Base-by-base conservation (phyloP, 179 eudicot species). In the Spinacia oleracea region DNA sequence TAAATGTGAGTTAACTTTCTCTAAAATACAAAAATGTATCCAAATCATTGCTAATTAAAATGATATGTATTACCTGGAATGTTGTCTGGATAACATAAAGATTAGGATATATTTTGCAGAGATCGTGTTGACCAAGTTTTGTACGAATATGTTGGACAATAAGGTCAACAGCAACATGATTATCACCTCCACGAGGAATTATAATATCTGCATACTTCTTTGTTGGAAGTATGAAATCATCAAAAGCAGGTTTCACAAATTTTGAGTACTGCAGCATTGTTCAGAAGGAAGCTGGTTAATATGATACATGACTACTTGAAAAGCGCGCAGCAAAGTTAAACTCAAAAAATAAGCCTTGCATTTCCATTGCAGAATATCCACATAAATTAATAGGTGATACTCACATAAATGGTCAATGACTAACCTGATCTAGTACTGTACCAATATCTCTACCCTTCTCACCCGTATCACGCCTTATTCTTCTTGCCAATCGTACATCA, bases 171-270 rank as follows among this genome's bases (percentile, higher is more conserved):
- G 97, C 97, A 81, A 92, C 97, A 89, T 90, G 93, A 84, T 89
- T 92, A 87, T 94, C 98, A 55, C 98, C 98, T 66, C 98, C 98
- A 64, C 97, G 97, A 66, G 98, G 98, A 84, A 94, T 92, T 46
- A 94, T 94, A 42, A 94, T 91, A 82, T 94, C 98, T 59, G 98
- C 98, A 83, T 89, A 92, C 90, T 92, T 94, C 87, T 94, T 94
- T 68, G 96, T 90, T 69, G 98, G 98, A 82, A 92, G 96, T 84
- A 92, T 92, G 83, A 94, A 94, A 81, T 94, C 97, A 81, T 94
- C 98, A 85, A 94, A 94, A 63, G 98, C 98, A 82, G 97, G 93
- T 88, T 94, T 94, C 88, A 92, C 98, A 80, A 92, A 94, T 73
- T 89, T 94, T 56, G 98, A 91, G 83, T 94, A 94, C 98, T 94